Evolutionary conservation across 2,329 filamentous ascomycete species (phyloP).

Genomic region (Fusarium domesticum): DNA sequence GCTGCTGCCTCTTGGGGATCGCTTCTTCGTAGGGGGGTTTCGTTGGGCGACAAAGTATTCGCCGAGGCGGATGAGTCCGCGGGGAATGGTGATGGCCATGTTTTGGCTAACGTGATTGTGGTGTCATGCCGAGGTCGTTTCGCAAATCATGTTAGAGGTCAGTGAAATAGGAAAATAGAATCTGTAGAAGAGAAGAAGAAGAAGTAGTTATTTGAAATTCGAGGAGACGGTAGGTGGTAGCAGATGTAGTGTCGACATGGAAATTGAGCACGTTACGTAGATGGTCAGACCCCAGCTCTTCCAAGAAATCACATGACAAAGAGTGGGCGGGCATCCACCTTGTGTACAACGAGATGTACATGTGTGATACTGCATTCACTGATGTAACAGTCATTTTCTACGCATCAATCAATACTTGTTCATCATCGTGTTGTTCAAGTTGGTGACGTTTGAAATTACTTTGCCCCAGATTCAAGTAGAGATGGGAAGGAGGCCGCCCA

Average conservation of each 20-base stretch:
- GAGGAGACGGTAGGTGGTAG: background rate
- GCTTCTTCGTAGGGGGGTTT: constrained; percentile 7
- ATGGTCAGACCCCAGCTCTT: no score
- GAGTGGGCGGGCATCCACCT: no score
- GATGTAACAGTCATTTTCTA: background rate
- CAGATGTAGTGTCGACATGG: no score
- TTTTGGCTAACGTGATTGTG: constrained; percentile 14
- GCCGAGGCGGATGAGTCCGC: constrained; percentile 6
- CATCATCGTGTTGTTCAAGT: background rate
- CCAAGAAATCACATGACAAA: no score
- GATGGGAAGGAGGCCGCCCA: no score
- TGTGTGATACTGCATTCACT: no score
- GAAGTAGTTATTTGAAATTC: background rate
- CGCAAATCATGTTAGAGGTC: constrained; percentile 9
- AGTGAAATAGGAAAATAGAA: background rate
- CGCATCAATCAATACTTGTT: background rate
- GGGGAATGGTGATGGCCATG: constrained; percentile 15
- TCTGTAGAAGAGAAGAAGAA: background rate
- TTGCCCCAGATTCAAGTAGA: no score
- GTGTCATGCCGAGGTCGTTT: constrained; percentile 24
- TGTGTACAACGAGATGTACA: no score
- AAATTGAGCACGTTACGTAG: no score
- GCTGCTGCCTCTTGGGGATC: constrained; percentile 32
- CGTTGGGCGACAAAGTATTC: constrained; percentile 1
- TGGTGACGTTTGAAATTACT: background rate